Evolutionary conservation across 2,329 filamentous ascomycete genomes (phyloP).

Genomic region (Aspergillus viridinutans): DNA sequence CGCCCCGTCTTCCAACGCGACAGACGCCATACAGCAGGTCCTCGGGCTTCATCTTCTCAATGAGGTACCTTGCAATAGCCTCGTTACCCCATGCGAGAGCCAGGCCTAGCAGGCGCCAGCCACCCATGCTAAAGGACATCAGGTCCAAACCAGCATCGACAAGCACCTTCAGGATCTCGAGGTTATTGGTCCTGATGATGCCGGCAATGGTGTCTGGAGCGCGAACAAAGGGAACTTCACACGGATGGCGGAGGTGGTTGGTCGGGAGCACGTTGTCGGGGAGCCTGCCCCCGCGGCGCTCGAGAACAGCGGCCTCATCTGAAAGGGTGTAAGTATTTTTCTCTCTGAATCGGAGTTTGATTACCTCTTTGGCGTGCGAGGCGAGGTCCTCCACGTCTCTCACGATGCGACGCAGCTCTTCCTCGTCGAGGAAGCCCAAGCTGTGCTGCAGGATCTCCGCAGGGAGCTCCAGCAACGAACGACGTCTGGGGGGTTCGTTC

Average conservation of each 20-base stretch:
- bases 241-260: not conserved
- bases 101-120: not conserved
- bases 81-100: not conserved
- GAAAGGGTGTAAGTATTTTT: not conserved
- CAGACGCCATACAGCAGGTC: not conserved
- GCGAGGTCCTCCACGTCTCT: not conserved
- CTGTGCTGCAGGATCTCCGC: not conserved
- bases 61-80: not conserved
- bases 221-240: not conserved
- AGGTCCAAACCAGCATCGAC: not conserved
- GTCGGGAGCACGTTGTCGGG: not conserved
- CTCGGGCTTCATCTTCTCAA: not conserved
- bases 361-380: not conserved
- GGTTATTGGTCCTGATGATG: not conserved
- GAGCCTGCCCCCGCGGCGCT: not conserved
- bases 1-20: not conserved
- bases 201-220: not conserved
- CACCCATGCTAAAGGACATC: not conserved
- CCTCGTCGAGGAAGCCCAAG: not conserved
- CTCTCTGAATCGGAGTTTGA: not conserved
- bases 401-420: not conserved
- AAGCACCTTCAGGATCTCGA: not conserved
- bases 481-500: not conserved
- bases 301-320: not conserved
- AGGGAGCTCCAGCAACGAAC: not conserved